Percentiles rank a stretch among this genome's conserved stretches.
phyloP scores from a whole-genome alignment of 2,329 filamentous ascomycete species.

The Penicillium sp. region DNA sequence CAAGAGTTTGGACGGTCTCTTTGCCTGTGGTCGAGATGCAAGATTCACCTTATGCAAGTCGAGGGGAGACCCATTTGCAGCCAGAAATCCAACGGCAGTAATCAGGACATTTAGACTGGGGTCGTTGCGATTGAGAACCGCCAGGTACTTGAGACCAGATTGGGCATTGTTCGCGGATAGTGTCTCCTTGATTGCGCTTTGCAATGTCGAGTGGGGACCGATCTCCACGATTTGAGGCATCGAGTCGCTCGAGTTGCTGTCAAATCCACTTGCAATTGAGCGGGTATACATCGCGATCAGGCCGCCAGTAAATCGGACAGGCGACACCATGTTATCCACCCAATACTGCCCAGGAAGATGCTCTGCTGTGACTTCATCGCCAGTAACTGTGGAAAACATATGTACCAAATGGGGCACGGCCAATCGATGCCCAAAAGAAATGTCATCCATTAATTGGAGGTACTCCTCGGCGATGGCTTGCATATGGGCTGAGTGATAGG shows the following conservation, averaged over 20 bases:
- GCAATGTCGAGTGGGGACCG: slow-evolving; percentile 33
- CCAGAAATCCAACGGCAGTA: slow-evolving; percentile 21
- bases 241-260: slow-evolving; percentile 1
- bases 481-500: slow-evolving; percentile 35
- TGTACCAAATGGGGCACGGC: slow-evolving; percentile 13
- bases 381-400: slow-evolving; percentile 30
- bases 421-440: slow-evolving; percentile 12
- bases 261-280: neutral
- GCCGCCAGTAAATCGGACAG: slow-evolving; percentile 28
- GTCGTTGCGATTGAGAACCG: slow-evolving; percentile 26
- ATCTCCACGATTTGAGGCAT: slow-evolving; percentile 30
- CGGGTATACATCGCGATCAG: slow-evolving; percentile 16
- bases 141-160: slow-evolving; percentile 22
- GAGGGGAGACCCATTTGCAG: slow-evolving; percentile 19
- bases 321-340: slow-evolving; percentile 34
- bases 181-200: slow-evolving; percentile 30
- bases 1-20: slow-evolving; percentile 14
- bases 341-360: slow-evolving; percentile 26
- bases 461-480: slow-evolving; percentile 26
- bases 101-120: slow-evolving; percentile 20
- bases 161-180: slow-evolving; percentile 5
- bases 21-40: slow-evolving; percentile 1
- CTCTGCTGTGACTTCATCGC: slow-evolving; percentile 15
- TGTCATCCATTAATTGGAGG: slow-evolving; percentile 19
- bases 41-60: slow-evolving; percentile 28